Evolutionary conservation across 140 eudicot genomes (phyloP), one percentile per base, ranked within the genome.

Genomic region (Erigeron philadelphicus): DNA sequence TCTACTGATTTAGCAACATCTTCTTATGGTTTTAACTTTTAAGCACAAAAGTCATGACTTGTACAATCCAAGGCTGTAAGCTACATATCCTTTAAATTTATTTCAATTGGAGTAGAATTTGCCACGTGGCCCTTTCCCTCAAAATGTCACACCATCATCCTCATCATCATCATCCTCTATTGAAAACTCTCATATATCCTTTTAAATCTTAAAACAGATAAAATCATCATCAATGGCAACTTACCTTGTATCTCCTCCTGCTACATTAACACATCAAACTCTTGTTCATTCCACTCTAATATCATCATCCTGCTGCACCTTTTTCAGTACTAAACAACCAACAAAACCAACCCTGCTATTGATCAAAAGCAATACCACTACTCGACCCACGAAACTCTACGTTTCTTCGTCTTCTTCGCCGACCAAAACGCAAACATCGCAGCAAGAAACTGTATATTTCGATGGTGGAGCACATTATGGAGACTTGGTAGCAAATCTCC

Each of bases 401-500:
- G 38, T 31, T 31, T 31, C 38, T 31, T 31, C 38, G 38, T 31
- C 38, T 31, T 31, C 38, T 31, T 31, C 38, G 5, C 38, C 84
- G 19, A 38, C 81, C 70, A 15, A 68, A 80, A 31, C 72, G 66
- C 7, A 76, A 60, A 72, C 84, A 63, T 48, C 72, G 44, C 5
- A 63, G 60, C 71, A 82, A 75, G 96, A 92, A 85, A 88, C 88
- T 66, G 67, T 88, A 54, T 92, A 77, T 15, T 92, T 88, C 76
- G 96, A 92, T 64, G 98, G 98, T 16, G 98, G 98, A 3, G 98
- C 98, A 2, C 98, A 92, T 81, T 88, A 86, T 67, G 98, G 98
- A 0, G 98, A 92, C 78, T 84, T 92, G 11, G 66, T 86, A 0
- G 95, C 98, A 6, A 92, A 92, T 60, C 87, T 88, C 9, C 77